A percentile compares a stretch with the other conserved stretches of the same genome.
These are phyloP conservation scores for Aspergillus texensis DNA, from an alignment of 2,329 filamentous ascomycete species.

Conservation along the genomic window DNA sequence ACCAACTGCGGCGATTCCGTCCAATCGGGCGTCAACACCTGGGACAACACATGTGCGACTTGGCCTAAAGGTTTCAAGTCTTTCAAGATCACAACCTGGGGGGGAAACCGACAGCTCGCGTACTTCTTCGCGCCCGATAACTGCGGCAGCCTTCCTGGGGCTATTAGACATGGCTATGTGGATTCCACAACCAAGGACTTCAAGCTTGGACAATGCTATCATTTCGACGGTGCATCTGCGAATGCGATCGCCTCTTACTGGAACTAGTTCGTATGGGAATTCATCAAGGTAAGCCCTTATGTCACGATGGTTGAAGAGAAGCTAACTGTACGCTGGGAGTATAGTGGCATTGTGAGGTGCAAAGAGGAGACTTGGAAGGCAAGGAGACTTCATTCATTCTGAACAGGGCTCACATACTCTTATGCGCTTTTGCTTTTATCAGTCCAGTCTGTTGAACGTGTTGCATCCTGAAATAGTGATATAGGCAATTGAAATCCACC, in stretches of 20 bases:
- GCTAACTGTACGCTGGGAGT: neutral
- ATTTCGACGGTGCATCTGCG: neutral
- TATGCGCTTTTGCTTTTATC: neutral
- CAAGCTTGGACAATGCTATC: neutral
- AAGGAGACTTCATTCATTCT: neutral
- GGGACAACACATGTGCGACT: neutral
- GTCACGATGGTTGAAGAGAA: neutral
- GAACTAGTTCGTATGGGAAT: neutral
- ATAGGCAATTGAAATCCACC: neutral
- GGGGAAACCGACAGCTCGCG: accelerated
- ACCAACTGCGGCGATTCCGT: neutral
- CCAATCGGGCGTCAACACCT: neutral
- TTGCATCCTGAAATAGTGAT: neutral
- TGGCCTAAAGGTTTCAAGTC: neutral
- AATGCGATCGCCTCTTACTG: neutral
- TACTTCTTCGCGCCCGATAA: neutral
- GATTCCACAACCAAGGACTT: neutral
- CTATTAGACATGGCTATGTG: neutral
- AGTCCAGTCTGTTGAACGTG: neutral
- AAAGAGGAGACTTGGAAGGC: neutral
- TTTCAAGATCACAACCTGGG: neutral
- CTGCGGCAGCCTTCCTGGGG: neutral
- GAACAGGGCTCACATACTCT: neutral
- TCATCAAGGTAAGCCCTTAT: neutral
- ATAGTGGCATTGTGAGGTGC: neutral